Base-by-base conservation (phyloP, 2,329 filamentous ascomycete genomes). In the Colletotrichum neosansevieriae region DNA sequence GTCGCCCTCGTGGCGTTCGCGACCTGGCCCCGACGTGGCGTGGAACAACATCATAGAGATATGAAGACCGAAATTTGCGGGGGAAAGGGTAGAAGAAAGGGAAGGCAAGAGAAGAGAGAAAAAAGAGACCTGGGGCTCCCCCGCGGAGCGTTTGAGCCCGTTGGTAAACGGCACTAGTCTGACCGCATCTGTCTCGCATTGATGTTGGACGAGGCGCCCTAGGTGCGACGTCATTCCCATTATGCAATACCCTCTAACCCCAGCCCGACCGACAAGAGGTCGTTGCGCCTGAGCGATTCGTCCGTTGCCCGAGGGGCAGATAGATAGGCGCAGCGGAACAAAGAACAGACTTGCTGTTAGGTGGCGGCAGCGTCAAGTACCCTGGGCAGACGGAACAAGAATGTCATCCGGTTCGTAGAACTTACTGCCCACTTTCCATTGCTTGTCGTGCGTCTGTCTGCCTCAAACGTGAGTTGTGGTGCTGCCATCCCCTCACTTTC, bases 161-260 rank as follows among this genome's bases (percentile, higher is more conserved):
- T 51, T 64, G 13, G 15, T 54, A 47, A 59, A 58, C 53, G 47
- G 49, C 53, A 58, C 47, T 17, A 21, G 40, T 65, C 65, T 58
- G 62, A 65, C 54, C 53, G 54, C 53, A 68, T 56, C 65, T 56
- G 61, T 68, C 65, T 68, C 65, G 54, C 65, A 68, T 68, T 68
- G 40, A 65, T 68, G 54, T 36, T 60, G 56, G 49, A 54, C 32
- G 61, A 68, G 50, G 42, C 66, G 61, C 40, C 61, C 54, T 54
- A 68, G 49, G 54, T 59, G 61, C 66, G 66, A 68, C 66, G 66
- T 68, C 61, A 68, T 68, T 49, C 42, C n/a, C 45, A 32, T 65
- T 53, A 58, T 58, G 58, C 50, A 58, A 36, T 57, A 17, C 59
- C 51, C n/a, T 15, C 50, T 13, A n/a, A 11, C 17, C 42, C 32